Conservation (phyloP, 1,139 yeast species). For the Hansenula sp. region DNA sequence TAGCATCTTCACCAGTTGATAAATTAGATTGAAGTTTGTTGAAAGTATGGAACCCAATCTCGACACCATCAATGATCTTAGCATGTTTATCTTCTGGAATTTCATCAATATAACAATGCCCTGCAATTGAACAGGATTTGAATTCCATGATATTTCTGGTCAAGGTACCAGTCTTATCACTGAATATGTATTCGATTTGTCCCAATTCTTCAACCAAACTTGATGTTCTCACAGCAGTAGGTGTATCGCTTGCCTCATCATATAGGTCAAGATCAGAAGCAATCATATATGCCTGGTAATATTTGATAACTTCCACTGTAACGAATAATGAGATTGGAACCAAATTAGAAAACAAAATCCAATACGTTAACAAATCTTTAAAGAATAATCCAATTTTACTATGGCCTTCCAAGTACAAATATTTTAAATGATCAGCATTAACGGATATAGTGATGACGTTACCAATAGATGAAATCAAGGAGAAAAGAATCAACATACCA, state of each 20-base stretch:
- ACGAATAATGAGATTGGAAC: conserved; percentile 96
- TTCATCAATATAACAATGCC: conserved; percentile 80
- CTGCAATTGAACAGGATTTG: conserved; percentile 91
- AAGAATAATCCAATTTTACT: conserved; percentile 72
- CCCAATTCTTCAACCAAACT: conserved; percentile 95
- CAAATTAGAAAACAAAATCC: conserved; percentile 93
- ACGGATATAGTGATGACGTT: conserved; percentile 72
- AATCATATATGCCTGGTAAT: conserved; percentile 91
- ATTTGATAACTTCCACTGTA: conserved; percentile 92
- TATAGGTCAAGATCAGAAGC: conserved; percentile 94
- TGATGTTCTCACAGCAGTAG: conserved; percentile 92
- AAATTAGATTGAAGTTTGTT: conserved; percentile 57
- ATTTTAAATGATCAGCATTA: conserved; percentile 49
- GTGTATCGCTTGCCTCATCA: conserved; percentile 82
- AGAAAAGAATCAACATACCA: conserved; percentile 67
- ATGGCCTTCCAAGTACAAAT: conserved; percentile 67
- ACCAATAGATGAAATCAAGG: conserved; percentile 83
- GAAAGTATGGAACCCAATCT: conserved; percentile 76
- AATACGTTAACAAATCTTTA: conserved; percentile 82
- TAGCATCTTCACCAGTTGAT: conserved; percentile 46
- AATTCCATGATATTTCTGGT: conserved; percentile 96
- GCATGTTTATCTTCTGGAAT: conserved; percentile 90
- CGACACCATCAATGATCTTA: conserved; percentile 71
- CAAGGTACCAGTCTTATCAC: conserved; percentile 95
- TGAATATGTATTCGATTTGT: conserved; percentile 90